phyloP scores from a whole-genome alignment of 495 filamentous ascomycete species.

The Ascobolus immersus region DNA sequence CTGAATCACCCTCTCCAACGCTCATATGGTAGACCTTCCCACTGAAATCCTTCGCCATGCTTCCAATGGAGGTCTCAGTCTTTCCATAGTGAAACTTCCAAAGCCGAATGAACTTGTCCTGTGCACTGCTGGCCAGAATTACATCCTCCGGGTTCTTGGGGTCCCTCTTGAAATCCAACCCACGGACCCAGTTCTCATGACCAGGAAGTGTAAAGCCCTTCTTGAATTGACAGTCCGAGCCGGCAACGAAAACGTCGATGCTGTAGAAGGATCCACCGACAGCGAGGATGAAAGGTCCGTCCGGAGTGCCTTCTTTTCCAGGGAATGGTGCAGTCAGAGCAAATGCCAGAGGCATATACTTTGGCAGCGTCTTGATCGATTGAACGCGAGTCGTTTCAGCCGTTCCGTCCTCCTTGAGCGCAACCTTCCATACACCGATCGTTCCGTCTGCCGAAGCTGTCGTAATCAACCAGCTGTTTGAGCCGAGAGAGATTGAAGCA shows the following conservation, averaged over 20 bases:
- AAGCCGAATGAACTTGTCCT: conserved; percentile 89
- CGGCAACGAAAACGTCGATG: conserved; percentile 50
- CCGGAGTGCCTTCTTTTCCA: conserved; percentile 21
- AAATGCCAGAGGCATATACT: conserved; percentile 54
- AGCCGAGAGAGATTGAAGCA: conserved; percentile 24
- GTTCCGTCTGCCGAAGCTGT: conserved; percentile 60
- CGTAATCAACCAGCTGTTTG: conserved; percentile 34
- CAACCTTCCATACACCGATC: conserved; percentile 38
- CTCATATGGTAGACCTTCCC: conserved; percentile 10
- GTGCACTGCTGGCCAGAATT: conserved; percentile 73
- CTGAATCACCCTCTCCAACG: conserved; percentile 21
- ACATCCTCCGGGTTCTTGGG: conserved; percentile 32
- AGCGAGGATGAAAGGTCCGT: conserved; percentile 44
- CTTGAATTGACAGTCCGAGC: too few species aligned
- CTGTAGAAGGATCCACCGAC: conserved; percentile 54
- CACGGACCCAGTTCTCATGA: conserved; percentile 87
- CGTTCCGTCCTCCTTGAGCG: conserved; percentile 17
- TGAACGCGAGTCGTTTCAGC: conserved; percentile 29
- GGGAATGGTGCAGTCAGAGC: conserved; percentile 32
- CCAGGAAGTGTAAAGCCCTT: conserved; percentile 63
- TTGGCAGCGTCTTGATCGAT: conserved; percentile 43
- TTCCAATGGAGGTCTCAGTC: conserved; percentile 23
- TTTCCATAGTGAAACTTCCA: conserved; percentile 62
- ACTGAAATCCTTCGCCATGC: conserved; percentile 6
- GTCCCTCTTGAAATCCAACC: conserved; percentile 50